These are phyloP conservation scores for Ophiosphaerella korrae DNA, from an alignment of 2,329 filamentous ascomycete species.

Conservation along the genomic window DNA sequence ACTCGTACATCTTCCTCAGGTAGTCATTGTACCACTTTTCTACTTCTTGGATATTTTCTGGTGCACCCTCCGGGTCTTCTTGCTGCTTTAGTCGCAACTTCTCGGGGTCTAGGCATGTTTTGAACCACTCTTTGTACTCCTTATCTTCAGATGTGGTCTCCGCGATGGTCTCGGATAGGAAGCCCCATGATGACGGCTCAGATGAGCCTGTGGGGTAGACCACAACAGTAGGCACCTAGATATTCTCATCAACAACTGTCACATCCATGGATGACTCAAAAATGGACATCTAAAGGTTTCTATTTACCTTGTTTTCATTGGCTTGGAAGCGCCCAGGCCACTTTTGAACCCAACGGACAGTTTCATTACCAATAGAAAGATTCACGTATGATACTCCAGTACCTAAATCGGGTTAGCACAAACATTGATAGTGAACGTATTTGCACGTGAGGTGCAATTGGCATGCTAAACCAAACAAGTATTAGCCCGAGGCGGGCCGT, in stretches of 20 bases:
- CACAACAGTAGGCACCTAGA: conserved; percentile 55
- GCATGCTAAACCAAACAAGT: conserved; percentile 3
- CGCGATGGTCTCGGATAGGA: conserved; percentile 51
- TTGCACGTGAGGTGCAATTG: conserved; percentile 4
- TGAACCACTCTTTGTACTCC: conserved; percentile 59
- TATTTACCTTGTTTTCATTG: conserved; percentile 56
- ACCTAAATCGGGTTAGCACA: conserved; percentile 19
- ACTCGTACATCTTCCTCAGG: conserved; percentile 55
- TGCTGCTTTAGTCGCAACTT: conserved; percentile 52
- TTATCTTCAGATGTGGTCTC: conserved; percentile 51
- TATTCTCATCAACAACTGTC: too few species aligned
- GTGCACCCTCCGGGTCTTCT: conserved; percentile 52
- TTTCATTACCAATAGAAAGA: conserved; percentile 41
- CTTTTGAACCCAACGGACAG: conserved; percentile 49
- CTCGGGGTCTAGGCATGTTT: conserved; percentile 59
- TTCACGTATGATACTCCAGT: conserved; percentile 48
- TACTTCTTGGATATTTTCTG: conserved; percentile 50
- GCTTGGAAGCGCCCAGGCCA: conserved; percentile 61
- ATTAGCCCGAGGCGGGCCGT: background rate
- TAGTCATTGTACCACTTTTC: conserved; percentile 58
- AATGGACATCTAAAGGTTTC: too few species aligned
- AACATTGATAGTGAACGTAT: background rate
- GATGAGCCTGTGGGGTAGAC: conserved; percentile 51
- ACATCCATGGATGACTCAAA: too few species aligned
- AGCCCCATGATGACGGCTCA: conserved; percentile 59